Evolutionary conservation across 192 early-diverging fungal species (phyloP).

Genomic region (Fimicolochytrium jonesii): DNA sequence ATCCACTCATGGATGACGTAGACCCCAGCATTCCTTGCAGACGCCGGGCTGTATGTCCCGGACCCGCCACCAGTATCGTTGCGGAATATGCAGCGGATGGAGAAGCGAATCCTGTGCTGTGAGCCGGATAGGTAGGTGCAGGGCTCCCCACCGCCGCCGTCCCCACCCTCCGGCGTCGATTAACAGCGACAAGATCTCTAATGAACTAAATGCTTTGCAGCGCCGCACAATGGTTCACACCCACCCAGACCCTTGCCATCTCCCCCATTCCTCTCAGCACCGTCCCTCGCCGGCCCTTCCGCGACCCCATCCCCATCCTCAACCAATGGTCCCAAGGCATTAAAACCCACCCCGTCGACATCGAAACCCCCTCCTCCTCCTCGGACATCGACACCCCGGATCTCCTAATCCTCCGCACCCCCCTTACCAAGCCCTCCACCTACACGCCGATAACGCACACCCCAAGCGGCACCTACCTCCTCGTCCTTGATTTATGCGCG

Average conservation of each 20-base stretch:
- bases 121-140: conserved; percentile 6
- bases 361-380: not conserved
- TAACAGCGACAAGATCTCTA: not conserved
- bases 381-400: conserved; percentile 2
- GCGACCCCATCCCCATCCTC: not conserved
- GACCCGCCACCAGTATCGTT: not conserved
- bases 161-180: not conserved
- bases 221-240: conserved; percentile 9
- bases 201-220: not conserved
- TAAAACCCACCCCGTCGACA: not conserved
- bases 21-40: no score
- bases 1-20: no score
- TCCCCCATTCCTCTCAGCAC: not conserved
- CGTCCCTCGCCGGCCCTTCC: conserved; percentile 1
- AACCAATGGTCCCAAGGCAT: not conserved
- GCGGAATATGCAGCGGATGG: not conserved
- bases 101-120: not conserved
- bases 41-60: conserved; percentile 3
- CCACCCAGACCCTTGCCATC: not conserved
- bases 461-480: conserved; percentile 20
- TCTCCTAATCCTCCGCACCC: conserved; percentile 4
- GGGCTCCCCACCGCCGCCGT: not conserved
- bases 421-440: conserved; percentile 1
- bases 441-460: conserved; percentile 9
- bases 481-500: conserved; percentile 36